A percentile compares a stretch with the other conserved stretches of the same genome.
phyloP scores from a whole-genome alignment of 495 filamentous ascomycete species.

The Neurospora discreta region DNA sequence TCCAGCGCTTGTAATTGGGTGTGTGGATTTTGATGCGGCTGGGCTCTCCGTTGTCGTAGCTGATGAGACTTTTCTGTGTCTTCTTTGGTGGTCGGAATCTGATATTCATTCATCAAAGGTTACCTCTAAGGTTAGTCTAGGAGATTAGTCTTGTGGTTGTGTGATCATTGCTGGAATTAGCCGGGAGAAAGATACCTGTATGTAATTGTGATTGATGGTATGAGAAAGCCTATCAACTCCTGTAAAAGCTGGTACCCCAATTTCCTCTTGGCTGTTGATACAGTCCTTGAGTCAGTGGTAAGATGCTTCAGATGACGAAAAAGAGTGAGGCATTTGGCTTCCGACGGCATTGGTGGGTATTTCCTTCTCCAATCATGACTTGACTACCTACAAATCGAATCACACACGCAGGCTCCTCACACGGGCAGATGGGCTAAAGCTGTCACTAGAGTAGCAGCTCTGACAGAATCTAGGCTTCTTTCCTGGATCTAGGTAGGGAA shows the following conservation, averaged over 20 bases:
- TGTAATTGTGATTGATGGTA: not conserved
- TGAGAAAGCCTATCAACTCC: not conserved
- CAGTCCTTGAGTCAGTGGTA: no score
- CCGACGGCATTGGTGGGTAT: not conserved
- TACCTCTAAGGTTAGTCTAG: not conserved
- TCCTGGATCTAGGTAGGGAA: not conserved
- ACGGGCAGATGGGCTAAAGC: no score
- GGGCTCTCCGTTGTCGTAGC: not conserved
- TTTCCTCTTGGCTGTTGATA: not conserved
- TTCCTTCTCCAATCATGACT: not conserved
- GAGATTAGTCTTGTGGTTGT: not conserved
- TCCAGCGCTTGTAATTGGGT: not conserved
- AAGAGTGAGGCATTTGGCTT: not conserved
- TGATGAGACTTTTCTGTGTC: not conserved
- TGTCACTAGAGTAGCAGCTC: not conserved
- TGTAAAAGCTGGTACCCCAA: not conserved
- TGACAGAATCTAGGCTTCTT: not conserved
- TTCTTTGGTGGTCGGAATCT: not conserved
- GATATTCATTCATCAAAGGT: not conserved
- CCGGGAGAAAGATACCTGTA: no score
- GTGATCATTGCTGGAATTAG: not conserved
- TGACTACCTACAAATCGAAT: not conserved
- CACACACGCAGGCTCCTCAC: not conserved
- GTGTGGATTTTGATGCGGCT: not conserved
- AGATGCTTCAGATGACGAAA: not conserved